phyloP scores from a whole-genome alignment of 169 alveolate genomes.

The Plasmodium blacklocki region DNA sequence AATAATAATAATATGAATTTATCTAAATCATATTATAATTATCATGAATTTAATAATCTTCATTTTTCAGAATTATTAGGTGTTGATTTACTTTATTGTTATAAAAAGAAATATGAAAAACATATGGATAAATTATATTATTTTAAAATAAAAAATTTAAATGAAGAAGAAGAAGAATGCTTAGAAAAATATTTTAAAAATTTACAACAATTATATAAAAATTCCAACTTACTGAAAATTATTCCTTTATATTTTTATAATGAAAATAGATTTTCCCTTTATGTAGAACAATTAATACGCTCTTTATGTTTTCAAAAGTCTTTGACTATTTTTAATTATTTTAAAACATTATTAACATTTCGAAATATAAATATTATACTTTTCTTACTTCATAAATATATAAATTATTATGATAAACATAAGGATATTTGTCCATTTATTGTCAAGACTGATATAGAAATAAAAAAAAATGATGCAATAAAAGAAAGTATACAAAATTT shows the following conservation, averaged over 20 bases:
- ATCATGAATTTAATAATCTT: conserved; percentile 10
- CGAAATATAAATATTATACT: conserved; percentile 64
- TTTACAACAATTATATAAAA: conserved; percentile 45
- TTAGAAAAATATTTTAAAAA: conserved; percentile 51
- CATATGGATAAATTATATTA: conserved; percentile 40
- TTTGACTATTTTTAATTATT: conserved; percentile 49
- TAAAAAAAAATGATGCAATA: neutral
- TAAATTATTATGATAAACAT: conserved; percentile 33
- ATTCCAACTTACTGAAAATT: conserved; percentile 56
- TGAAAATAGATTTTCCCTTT: conserved; percentile 31
- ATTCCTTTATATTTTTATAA: conserved; percentile 70
- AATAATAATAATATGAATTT: too few species aligned
- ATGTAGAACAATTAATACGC: conserved; percentile 59
- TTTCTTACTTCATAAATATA: conserved; percentile 47
- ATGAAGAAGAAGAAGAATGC: conserved; percentile 45
- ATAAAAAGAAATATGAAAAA: conserved; percentile 57
- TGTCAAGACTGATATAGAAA: neutral
- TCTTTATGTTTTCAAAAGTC: conserved; percentile 65
- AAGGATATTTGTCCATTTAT: conserved; percentile 7
- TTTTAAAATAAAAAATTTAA: conserved; percentile 61
- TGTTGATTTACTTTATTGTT: conserved; percentile 27
- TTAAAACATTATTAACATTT: conserved; percentile 32
- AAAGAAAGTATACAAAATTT: neutral
- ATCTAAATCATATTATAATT: too few species aligned
- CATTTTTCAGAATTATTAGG: conserved; percentile 50